These are phyloP conservation scores for Spongospora subterranea DNA, from an alignment of 208 protist species.

Conservation along the genomic window DNA sequence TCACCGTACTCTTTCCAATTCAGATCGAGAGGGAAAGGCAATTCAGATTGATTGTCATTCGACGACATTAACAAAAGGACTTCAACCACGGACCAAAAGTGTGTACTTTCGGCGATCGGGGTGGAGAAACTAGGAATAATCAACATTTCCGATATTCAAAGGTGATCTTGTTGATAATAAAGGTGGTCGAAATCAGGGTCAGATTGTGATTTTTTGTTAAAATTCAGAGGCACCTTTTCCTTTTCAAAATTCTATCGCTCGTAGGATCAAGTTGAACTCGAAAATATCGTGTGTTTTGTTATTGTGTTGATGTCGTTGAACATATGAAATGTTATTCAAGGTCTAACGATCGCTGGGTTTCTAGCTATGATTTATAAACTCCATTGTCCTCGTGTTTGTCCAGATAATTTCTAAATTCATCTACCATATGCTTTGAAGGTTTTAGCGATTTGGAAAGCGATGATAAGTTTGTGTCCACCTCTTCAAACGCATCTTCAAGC, in stretches of 20 bases:
- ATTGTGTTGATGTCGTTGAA: not conserved
- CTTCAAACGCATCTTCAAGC: not conserved
- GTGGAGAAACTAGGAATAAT: too few relatives aligned
- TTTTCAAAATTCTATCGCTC: not conserved
- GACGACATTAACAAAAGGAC: too few relatives aligned
- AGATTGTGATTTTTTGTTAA: not conserved
- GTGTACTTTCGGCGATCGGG: too few relatives aligned
- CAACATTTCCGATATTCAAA: too few relatives aligned
- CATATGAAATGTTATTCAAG: not conserved
- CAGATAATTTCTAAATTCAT: not conserved
- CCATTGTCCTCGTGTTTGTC: not conserved
- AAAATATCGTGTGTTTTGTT: not conserved
- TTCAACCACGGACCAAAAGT: too few relatives aligned
- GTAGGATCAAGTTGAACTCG: not conserved
- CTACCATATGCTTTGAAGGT: not conserved
- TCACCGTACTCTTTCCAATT: too few relatives aligned
- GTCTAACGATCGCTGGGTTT: not conserved
- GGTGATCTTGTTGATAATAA: not conserved
- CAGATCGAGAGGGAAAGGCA: too few relatives aligned
- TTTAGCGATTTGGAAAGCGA: not conserved
- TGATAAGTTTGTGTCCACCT: not conserved
- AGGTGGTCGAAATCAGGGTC: not conserved
- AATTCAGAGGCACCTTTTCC: not conserved
- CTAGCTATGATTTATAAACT: not conserved
- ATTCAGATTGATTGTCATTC: too few relatives aligned